phyloP scores from a whole-genome alignment of 2,329 filamentous ascomycete species.

The Penicillium olsonii region DNA sequence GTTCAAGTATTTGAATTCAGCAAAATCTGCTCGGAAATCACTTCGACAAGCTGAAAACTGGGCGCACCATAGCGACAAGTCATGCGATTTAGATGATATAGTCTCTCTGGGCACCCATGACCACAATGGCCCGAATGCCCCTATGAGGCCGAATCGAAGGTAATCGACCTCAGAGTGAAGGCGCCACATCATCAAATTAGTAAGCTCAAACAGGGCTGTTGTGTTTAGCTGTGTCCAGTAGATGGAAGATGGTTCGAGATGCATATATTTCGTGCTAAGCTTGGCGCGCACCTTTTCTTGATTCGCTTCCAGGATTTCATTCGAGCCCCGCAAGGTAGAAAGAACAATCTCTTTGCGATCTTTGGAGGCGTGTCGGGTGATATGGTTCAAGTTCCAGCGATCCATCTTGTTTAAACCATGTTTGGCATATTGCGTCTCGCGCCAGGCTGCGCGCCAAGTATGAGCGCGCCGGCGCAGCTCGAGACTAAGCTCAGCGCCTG shows the following conservation, averaged over 20 bases:
- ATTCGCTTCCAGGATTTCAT: slow-evolving; percentile 4
- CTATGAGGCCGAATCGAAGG: slow-evolving; percentile 11
- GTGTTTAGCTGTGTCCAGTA: slow-evolving; percentile 33
- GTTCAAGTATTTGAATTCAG: slow-evolving; percentile 17
- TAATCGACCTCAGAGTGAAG: slow-evolving; percentile 13
- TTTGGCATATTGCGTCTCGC: slow-evolving; percentile 1
- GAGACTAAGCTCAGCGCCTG: not conserved
- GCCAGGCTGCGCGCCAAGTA: not conserved
- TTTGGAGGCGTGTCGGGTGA: not conserved
- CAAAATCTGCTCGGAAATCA: slow-evolving; percentile 3
- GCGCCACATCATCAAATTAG: not conserved
- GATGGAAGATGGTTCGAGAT: not conserved
- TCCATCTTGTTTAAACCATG: not conserved
- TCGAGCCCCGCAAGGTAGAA: not conserved
- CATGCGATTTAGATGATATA: no score
- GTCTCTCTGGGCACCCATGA: not conserved
- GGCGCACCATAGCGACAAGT: not conserved
- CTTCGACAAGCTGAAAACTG: slow-evolving; percentile 7
- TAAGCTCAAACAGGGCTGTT: slow-evolving; percentile 19
- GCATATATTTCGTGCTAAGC: not conserved
- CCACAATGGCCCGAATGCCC: slow-evolving; percentile 7
- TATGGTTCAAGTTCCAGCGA: not conserved
- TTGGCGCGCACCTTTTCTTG: not conserved
- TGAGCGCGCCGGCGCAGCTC: not conserved
- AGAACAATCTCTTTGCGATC: not conserved